Evolutionary conservation across 2,329 filamentous ascomycete genomes (phyloP).

Genomic region (Xylaria multiplex): DNA sequence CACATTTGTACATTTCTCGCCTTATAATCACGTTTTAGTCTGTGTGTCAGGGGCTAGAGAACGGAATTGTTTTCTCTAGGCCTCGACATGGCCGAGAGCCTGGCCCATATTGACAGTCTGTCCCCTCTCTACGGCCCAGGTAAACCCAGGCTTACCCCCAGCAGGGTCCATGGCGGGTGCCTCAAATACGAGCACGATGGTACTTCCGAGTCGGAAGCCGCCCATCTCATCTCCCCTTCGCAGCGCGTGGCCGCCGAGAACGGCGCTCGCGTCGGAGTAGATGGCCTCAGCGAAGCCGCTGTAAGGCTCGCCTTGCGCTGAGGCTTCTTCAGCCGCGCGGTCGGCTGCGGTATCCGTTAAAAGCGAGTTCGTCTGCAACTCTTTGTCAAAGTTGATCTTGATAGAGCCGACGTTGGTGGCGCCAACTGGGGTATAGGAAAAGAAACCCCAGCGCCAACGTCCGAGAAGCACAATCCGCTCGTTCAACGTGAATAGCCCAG

Average conservation of each 20-base stretch:
- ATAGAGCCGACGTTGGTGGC: constrained; percentile 98
- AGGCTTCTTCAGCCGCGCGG: constrained; percentile 81
- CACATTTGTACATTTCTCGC: constrained; percentile 1
- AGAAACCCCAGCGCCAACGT: constrained; percentile 97
- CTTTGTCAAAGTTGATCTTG: constrained; percentile 94
- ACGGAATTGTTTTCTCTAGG: constrained; percentile 30
- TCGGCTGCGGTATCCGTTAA: constrained; percentile 93
- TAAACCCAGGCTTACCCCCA: constrained; percentile 75
- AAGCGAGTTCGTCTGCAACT: constrained; percentile 91
- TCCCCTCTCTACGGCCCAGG: constrained; percentile 87
- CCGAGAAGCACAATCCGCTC: constrained; percentile 94
- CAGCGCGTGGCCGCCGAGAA: constrained; percentile 85
- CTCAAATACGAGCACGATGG: constrained; percentile 95
- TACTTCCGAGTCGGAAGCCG: constrained; percentile 94
- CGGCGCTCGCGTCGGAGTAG: constrained; percentile 79
- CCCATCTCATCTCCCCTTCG: constrained; percentile 96
- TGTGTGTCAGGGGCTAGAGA: not conserved
- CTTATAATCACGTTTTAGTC: not conserved
- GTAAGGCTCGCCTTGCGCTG: constrained; percentile 80
- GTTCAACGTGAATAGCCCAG: constrained; percentile 95
- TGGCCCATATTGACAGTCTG: constrained; percentile 91
- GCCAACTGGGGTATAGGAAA: constrained; percentile 93
- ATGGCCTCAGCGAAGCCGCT: constrained; percentile 93
- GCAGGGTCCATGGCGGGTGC: constrained; percentile 77
- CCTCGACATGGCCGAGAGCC: constrained; percentile 78